These are phyloP conservation scores for Fraxinus pennsylvanica DNA, from an alignment of 257 asterid genomes.

Conservation along the genomic window DNA sequence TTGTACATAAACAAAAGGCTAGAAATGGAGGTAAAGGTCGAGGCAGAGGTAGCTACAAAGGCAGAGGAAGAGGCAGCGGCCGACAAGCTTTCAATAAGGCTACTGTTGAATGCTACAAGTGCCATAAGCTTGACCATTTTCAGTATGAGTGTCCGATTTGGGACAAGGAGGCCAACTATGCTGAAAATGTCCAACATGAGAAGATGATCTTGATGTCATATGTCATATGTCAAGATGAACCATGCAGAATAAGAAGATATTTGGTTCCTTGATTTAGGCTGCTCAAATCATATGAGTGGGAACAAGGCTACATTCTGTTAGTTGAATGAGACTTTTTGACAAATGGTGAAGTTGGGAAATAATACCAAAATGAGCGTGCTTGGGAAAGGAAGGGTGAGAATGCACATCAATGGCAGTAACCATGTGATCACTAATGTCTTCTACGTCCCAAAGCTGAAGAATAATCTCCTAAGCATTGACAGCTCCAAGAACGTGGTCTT, in stretches of 20 bases:
- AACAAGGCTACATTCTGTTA: background rate
- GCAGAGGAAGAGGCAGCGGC: background rate
- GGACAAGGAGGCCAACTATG: background rate
- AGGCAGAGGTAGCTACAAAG: background rate
- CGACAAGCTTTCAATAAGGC: background rate
- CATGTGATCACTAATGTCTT: slow-evolving; percentile 4
- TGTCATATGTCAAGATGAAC: background rate
- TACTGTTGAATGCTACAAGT: background rate
- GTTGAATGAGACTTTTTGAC: background rate
- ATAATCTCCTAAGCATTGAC: background rate
- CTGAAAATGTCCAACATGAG: background rate
- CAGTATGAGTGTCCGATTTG: no score
- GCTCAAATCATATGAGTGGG: slow-evolving; percentile 3
- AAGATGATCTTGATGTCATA: background rate
- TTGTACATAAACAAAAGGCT: background rate
- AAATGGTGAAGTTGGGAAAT: slow-evolving; percentile 11
- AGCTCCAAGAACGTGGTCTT: background rate
- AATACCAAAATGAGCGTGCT: background rate
- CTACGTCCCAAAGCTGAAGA: background rate
- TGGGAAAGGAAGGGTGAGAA: background rate
- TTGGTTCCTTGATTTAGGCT: slow-evolving; percentile 14
- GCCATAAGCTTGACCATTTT: no score
- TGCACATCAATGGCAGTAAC: background rate
- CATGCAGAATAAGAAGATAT: background rate
- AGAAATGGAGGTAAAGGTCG: background rate